Conservation (phyloP, 495 filamentous ascomycete genomes). For the Podospora bellae-mahoneyi region DNA sequence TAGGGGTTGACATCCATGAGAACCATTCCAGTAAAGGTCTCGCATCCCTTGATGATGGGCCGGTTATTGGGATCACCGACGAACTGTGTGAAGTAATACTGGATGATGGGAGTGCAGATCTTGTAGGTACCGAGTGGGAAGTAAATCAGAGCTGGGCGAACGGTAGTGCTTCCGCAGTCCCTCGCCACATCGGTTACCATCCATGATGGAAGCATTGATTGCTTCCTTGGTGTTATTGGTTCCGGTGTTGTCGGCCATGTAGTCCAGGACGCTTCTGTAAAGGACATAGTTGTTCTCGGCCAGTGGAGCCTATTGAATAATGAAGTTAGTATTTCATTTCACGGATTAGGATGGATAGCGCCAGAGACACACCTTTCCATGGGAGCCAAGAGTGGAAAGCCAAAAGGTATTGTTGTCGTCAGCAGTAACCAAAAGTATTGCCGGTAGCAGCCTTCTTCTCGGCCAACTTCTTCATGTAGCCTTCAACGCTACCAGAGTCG, state of each 20-base stretch:
- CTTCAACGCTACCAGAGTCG: neutral
- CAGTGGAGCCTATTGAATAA: neutral
- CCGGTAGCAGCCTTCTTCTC: neutral
- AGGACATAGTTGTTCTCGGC: conserved; percentile 4
- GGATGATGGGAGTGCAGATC: conserved; percentile 58
- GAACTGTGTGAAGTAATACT: conserved; percentile 71
- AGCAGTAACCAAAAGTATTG: neutral
- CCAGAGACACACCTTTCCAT: neutral
- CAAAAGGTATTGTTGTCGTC: neutral
- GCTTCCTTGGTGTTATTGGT: conserved; percentile 65
- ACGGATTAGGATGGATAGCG: neutral
- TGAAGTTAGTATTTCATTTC: neutral
- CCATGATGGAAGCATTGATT: conserved; percentile 72
- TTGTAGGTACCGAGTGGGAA: conserved; percentile 72
- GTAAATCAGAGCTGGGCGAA: conserved; percentile 64
- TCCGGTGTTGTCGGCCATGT: conserved; percentile 10
- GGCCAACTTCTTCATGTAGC: neutral
- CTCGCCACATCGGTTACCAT: conserved; percentile 66
- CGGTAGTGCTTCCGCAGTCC: conserved; percentile 72
- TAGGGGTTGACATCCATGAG: conserved; percentile 41
- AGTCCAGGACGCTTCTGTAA: conserved; percentile 11
- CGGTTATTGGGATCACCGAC: conserved; percentile 63
- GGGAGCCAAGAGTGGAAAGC: neutral
- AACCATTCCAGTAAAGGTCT: conserved; percentile 61
- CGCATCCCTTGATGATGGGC: conserved; percentile 64